phyloP scores from a whole-genome alignment of 176 grass and related monocot genomes.

The Zoysia japonica region DNA sequence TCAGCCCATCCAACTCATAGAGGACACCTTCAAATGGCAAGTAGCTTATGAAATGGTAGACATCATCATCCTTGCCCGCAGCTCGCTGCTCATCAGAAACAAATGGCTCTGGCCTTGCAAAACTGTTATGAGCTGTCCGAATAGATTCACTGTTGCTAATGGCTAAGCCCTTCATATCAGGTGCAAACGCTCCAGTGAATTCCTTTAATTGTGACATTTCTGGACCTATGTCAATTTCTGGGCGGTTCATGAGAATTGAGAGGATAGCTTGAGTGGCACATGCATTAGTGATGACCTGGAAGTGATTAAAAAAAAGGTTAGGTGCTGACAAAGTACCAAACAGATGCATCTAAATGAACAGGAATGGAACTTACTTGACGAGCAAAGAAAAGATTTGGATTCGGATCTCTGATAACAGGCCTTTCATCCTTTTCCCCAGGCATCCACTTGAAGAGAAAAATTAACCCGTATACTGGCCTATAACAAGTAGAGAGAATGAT shows the following conservation, averaged over 20 bases:
- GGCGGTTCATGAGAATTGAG: constrained; percentile 84
- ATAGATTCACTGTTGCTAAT: constrained; percentile 95
- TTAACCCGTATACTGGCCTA: constrained; percentile 92
- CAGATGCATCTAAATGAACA: neutral
- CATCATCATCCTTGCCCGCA: constrained; percentile 84
- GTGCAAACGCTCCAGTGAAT: constrained; percentile 81
- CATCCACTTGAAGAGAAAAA: constrained; percentile 98
- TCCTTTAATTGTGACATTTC: constrained; percentile 85
- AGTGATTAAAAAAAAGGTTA: constrained; percentile 11
- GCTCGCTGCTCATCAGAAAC: constrained; percentile 84
- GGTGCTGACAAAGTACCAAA: constrained; percentile 21
- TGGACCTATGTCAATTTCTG: constrained; percentile 88
- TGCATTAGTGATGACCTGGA: constrained; percentile 94
- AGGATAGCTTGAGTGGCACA: constrained; percentile 99
- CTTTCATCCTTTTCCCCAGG: constrained; percentile 77
- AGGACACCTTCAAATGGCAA: constrained; percentile 84
- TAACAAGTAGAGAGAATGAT: constrained; percentile 12
- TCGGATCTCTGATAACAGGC: constrained; percentile 57
- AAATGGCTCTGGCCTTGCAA: constrained; percentile 95
- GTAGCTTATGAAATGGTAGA: constrained; percentile 98
- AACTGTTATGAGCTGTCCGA: constrained; percentile 83
- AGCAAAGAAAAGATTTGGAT: constrained; percentile 78
- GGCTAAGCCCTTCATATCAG: constrained; percentile 88
- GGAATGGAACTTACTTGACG: constrained; percentile 50
- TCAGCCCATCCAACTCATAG: constrained; percentile 89